Evolutionary conservation across 2,329 filamentous ascomycete species (phyloP).

Genomic region (Teratosphaeria destructans): DNA sequence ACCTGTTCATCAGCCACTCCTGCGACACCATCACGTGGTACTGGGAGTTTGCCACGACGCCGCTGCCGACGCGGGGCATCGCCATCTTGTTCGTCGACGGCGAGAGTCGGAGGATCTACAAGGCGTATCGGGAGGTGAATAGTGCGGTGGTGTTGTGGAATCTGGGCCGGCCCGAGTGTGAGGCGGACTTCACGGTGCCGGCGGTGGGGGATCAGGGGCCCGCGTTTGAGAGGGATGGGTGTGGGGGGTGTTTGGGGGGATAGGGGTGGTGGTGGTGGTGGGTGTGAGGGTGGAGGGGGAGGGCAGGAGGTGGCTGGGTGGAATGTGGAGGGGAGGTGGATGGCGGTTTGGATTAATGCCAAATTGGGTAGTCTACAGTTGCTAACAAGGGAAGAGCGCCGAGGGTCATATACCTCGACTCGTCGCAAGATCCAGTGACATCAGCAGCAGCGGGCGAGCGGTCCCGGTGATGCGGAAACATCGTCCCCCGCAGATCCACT

Average conservation of each 20-base stretch:
- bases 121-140: slow-evolving; percentile 10
- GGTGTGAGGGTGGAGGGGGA: no score
- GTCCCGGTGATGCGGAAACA: not conserved
- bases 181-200: slow-evolving; percentile 1
- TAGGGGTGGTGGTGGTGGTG: not conserved
- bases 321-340: no score
- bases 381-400: no score
- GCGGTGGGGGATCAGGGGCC: not conserved
- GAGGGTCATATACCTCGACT: no score
- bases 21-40: slow-evolving; percentile 15
- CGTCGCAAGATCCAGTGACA: no score
- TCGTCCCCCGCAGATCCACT: not conserved
- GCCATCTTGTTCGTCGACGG: slow-evolving; percentile 10
- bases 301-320: no score
- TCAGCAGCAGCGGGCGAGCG: no score
- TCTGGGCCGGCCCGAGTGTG: slow-evolving; percentile 9
- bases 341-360: no score
- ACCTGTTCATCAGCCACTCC: slow-evolving; percentile 9
- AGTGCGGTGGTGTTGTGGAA: slow-evolving; percentile 7
- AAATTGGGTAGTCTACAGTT: no score
- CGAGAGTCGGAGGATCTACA: slow-evolving; percentile 8
- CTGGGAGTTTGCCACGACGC: slow-evolving; percentile 10
- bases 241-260: not conserved
- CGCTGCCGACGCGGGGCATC: slow-evolving; percentile 10
- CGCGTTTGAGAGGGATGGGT: not conserved